A percentile compares a stretch with the other conserved stretches of the same genome.
Conservation (phyloP, 768 basidiomycete species). For the Podaxis pistillaris region DNA sequence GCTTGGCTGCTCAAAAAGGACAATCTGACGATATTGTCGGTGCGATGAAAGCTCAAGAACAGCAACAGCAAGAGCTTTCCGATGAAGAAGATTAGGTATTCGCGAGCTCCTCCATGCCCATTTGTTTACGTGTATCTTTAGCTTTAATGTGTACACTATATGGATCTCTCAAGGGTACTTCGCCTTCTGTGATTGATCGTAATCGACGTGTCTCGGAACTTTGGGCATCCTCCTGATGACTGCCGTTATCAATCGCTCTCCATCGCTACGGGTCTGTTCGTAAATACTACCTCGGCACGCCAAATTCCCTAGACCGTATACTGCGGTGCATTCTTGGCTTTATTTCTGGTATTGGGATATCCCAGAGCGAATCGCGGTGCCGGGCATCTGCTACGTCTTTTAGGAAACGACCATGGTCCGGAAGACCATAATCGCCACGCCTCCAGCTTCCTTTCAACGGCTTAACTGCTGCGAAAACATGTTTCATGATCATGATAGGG, state of each 20-base stretch:
- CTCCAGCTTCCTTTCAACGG: neutral
- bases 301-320: neutral
- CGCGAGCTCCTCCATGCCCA: neutral
- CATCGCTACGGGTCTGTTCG: neutral
- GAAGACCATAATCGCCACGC: neutral
- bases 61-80: constrained; percentile 50
- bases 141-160: constrained; percentile 12
- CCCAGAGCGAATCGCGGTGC: neutral
- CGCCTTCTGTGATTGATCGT: neutral
- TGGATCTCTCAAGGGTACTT: neutral
- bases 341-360: neutral
- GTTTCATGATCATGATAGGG: neutral
- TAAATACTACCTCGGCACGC: neutral
- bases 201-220: neutral
- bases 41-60: constrained; percentile 78
- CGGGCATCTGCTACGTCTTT: neutral
- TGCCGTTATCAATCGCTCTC: neutral
- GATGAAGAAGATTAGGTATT: constrained; percentile 55
- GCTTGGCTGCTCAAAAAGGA: constrained; percentile 77
- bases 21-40: constrained; percentile 77
- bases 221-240: constrained; percentile 1
- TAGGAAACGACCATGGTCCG: neutral
- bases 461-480: neutral
- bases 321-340: neutral
- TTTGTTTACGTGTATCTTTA: constrained; percentile 26